Evolutionary conservation across 116 monocot genomes (phyloP), one percentile per base, ranked within the genome.

Genomic region (Phalaenopsis hybrid): DNA sequence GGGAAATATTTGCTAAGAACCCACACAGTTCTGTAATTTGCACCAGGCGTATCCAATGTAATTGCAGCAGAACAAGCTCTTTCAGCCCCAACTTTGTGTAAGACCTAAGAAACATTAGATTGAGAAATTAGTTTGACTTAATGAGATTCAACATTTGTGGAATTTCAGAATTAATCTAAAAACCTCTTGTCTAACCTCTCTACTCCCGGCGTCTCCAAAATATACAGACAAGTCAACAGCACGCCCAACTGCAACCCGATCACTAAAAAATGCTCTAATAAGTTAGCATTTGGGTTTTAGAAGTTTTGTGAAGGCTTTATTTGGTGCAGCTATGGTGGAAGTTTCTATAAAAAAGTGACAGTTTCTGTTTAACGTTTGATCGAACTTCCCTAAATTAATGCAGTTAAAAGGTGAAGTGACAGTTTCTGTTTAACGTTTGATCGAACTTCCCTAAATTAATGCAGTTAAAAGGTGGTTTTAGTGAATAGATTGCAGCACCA

Each of bases 1-100:
- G 97, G 94, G 81, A 94, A 97, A 79, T 97, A 97, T 84, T 97
- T 97, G 91, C 91, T 97, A 55, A 97, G 82, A 46, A 94, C 97
- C 97, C 97, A 97, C 57, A 97, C 97, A 58, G 97, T 91, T 81
- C 97, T 89, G 73, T 97, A 97, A 74, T 93, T 97, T 21, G 97
- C 97, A 83, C 97, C 97, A n/a, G 97, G 94, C 49, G 94, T 89
- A 86, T 97, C 97, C 81, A 97, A 87, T 84, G 97, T 92, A 63
- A 97, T 94, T 44, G 94, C 97, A 74, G 97, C 97, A 85, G 97
- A 93, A 88, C 97, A 97, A 51, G 97, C 97, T 85, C 97, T 88
- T 81, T 91, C 94, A 21, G 97, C 97, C 37, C 97, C 97, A 88
- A 97, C 89, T 93, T 97, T 97, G 70, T 93, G 97, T 15, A 97